Conservation (phyloP, 1,139 yeast species). For the Debaryomyces fabryi region DNA sequence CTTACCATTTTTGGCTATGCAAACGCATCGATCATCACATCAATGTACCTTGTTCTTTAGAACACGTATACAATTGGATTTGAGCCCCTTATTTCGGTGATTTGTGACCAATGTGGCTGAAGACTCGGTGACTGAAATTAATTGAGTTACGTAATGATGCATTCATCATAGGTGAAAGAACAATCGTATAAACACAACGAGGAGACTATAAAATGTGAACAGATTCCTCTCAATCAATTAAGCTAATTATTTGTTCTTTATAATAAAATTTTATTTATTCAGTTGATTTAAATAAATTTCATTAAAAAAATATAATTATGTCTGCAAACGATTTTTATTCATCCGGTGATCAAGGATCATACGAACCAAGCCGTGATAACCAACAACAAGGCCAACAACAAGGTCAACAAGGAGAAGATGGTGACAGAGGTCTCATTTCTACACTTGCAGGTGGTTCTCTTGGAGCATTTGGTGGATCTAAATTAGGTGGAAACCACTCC, state of each 20-base stretch:
- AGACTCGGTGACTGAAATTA: slow-evolving; percentile 1
- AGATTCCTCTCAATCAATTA: not conserved
- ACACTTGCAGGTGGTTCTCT: slow-evolving; percentile 62
- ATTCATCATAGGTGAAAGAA: not conserved
- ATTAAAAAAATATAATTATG: slow-evolving; percentile 31
- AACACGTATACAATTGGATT: not conserved
- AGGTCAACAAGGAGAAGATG: slow-evolving; percentile 30
- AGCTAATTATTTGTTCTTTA: not conserved
- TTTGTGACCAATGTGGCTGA: not conserved
- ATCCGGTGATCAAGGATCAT: slow-evolving; percentile 48
- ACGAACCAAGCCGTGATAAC: slow-evolving; percentile 27
- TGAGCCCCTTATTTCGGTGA: not conserved
- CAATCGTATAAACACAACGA: not conserved
- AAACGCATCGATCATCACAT: not conserved
- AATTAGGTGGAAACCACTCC: slow-evolving; percentile 48
- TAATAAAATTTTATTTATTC: not conserved
- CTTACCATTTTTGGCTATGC: not conserved
- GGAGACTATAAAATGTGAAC: slow-evolving; percentile 3
- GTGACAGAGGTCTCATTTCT: slow-evolving; percentile 60
- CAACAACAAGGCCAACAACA: slow-evolving; percentile 24
- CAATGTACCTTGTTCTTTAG: not conserved
- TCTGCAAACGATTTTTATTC: slow-evolving; percentile 65
- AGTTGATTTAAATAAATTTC: not conserved
- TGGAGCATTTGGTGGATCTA: slow-evolving; percentile 56
- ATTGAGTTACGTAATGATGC: slow-evolving; percentile 6